A percentile compares a stretch with the other conserved stretches of the same genome.
These are phyloP conservation scores for Leccinum truebloodii DNA, from an alignment of 768 basidiomycete genomes.

Conservation along the genomic window DNA sequence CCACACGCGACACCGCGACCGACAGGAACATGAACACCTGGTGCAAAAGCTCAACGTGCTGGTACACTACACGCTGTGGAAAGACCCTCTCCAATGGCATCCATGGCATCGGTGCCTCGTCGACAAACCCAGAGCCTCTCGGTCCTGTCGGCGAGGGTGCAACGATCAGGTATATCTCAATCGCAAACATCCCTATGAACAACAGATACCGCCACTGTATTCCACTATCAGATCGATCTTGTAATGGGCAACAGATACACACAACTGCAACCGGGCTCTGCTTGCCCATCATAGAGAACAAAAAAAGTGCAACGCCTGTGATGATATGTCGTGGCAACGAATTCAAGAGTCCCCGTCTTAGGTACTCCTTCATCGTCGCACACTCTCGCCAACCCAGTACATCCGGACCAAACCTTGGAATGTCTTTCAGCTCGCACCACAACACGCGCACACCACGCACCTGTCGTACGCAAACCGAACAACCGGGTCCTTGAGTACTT, in stretches of 20 bases:
- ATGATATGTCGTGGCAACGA: constrained; percentile 69
- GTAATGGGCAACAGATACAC: constrained; percentile 34
- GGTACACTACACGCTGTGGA: constrained; percentile 68
- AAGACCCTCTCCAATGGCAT: constrained; percentile 46
- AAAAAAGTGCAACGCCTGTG: constrained; percentile 54
- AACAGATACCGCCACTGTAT: constrained; percentile 78
- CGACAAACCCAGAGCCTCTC: constrained; percentile 24
- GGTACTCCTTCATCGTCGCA: constrained; percentile 67
- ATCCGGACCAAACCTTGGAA: constrained; percentile 71
- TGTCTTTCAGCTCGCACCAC: background rate
- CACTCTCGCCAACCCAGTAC: constrained; percentile 69
- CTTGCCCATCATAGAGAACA: constrained; percentile 63
- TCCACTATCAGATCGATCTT: constrained; percentile 16
- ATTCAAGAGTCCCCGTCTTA: constrained; percentile 62
- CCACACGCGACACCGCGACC: constrained; percentile 69
- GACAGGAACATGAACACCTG: constrained; percentile 75
- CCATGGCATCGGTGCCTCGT: constrained; percentile 14
- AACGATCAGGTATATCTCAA: constrained; percentile 67
- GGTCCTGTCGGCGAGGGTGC: constrained; percentile 36
- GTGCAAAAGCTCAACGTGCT: constrained; percentile 77
- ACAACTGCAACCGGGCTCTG: constrained; percentile 66
- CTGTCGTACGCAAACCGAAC: constrained; percentile 86
- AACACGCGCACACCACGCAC: constrained; percentile 39
- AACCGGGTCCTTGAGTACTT: constrained; percentile 74
- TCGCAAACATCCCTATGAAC: constrained; percentile 59